Conservation (phyloP, 257 asterid species). For the Solanum chiquidenum region DNA sequence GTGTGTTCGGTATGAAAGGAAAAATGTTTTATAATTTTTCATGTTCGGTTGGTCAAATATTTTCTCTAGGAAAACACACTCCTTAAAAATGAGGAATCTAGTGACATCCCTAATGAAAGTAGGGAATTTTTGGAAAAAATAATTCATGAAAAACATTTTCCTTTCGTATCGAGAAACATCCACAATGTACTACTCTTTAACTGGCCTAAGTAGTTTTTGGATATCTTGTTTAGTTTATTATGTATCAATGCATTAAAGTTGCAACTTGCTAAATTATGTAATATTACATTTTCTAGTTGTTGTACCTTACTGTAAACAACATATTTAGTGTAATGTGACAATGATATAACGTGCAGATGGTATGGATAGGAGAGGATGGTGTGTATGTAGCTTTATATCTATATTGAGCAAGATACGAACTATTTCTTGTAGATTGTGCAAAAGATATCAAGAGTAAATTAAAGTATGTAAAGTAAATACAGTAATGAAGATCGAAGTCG, state of each 20-base stretch:
- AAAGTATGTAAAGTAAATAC: background rate
- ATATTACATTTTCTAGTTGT: too few species aligned
- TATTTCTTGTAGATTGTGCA: background rate
- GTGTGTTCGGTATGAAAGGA: background rate
- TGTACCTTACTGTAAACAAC: background rate
- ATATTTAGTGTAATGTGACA: background rate
- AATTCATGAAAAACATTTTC: too few species aligned
- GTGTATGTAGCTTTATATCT: background rate
- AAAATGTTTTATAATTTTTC: too few species aligned
- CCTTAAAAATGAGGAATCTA: too few species aligned
- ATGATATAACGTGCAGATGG: too few species aligned
- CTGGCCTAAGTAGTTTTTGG: background rate
- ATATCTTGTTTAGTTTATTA: background rate
- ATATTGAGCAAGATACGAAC: background rate
- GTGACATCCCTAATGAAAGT: too few species aligned
- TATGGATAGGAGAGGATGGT: background rate
- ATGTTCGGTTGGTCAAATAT: too few species aligned
- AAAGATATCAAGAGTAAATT: background rate
- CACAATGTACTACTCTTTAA: too few species aligned
- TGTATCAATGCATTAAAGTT: background rate
- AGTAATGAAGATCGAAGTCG: background rate
- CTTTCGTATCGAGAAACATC: too few species aligned
- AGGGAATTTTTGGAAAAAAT: too few species aligned
- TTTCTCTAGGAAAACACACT: too few species aligned
- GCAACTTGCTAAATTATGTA: background rate